Evolutionary conservation across 2,329 filamentous ascomycete species (phyloP).

Genomic region (Fusarium equiseti): DNA sequence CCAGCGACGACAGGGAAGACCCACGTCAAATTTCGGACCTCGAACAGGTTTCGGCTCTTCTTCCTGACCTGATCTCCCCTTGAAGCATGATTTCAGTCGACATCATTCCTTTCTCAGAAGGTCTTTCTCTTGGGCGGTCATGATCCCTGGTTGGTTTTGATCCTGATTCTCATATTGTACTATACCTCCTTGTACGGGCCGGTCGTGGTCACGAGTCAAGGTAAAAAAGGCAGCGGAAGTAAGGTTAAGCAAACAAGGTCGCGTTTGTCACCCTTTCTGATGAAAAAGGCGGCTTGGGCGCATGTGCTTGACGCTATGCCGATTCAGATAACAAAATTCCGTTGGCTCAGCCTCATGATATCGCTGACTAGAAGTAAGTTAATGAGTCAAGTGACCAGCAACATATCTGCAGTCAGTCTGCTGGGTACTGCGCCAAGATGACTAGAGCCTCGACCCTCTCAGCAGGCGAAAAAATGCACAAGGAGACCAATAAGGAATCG

Average conservation of each 20-base stretch:
- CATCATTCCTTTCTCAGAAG: constrained; percentile 40
- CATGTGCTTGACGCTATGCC: constrained; percentile 19
- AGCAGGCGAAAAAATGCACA: constrained; percentile 5
- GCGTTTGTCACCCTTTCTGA: constrained; percentile 10
- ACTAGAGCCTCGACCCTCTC: constrained; percentile 25
- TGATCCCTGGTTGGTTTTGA: constrained; percentile 12
- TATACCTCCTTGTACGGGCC: constrained; percentile 29
- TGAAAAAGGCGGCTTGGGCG: constrained; percentile 25
- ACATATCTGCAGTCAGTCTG: constrained; percentile 31
- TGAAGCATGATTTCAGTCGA: constrained; percentile 29
- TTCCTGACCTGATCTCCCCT: constrained; percentile 32
- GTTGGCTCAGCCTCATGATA: constrained; percentile 22
- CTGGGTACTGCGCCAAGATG: constrained; percentile 36
- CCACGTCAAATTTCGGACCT: constrained; percentile 42
- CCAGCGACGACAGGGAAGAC: constrained; percentile 10
- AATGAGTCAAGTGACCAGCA: constrained; percentile 34
- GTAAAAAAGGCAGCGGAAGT: constrained; percentile 3
- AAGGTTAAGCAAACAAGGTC: background rate
- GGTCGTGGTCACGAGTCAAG: constrained; percentile 35
- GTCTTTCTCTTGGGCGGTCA: constrained; percentile 26
- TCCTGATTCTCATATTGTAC: constrained; percentile 24
- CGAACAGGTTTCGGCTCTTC: constrained; percentile 41
- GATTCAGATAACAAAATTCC: constrained; percentile 17
- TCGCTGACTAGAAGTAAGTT: constrained; percentile 27
- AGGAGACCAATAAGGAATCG: constrained; percentile 14